Evolutionary conservation across 352 stramenopile species (phyloP), one percentile per base, ranked within the genome.

Genomic region (Thalassiosira tumida): DNA sequence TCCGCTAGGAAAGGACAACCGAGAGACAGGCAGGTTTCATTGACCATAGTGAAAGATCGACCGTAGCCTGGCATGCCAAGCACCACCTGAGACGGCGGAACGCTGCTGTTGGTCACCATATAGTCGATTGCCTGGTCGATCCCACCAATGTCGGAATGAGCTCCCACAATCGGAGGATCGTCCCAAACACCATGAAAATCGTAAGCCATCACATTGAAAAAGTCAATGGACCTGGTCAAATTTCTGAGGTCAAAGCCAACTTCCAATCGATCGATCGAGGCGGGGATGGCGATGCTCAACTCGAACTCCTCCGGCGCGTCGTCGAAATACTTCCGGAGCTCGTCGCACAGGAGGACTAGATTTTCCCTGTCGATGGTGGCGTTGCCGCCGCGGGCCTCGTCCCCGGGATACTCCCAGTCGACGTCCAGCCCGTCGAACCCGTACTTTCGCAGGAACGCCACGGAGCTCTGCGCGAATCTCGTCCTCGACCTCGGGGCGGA

Each of bases 181-280:
- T 96, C 90, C 93, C 90, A 95, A 1, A 93, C 62, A 7, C 90
- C 90, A 62, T 94, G 87, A 3, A 94, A 38, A 86, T 95, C 92
- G 26, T 94, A 95, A 15, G 92, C 86, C 92, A 95, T 95, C 29
- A 95, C 79, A 70, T 94, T 92, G 75, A 95, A 94, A 75, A 92
- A 94, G 59, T 95, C 72, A 24, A 95, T 54, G 26, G 67, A 89
- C 35, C 84, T 78, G 35, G 89, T 59, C 35, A 95, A 69, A 70
- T 86, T 89, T 26, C 54, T 59, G 6, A 95, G 84, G 73, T 95
- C 92, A 73, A 92, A 95, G 3, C 89, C 92, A 33, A 69, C 64
- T 81, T 93, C 84, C 37, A 83, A 91, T 73, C 75, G 50, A 41
- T 40, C 17, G 47, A 83, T 84, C 2, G 82, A 90, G 5, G 72